Percentiles rank a stretch among this genome's conserved stretches.
Evolutionary conservation across 768 basidiomycete species (phyloP).

Genomic region (Trichaptum fuscoviolaceum): DNA sequence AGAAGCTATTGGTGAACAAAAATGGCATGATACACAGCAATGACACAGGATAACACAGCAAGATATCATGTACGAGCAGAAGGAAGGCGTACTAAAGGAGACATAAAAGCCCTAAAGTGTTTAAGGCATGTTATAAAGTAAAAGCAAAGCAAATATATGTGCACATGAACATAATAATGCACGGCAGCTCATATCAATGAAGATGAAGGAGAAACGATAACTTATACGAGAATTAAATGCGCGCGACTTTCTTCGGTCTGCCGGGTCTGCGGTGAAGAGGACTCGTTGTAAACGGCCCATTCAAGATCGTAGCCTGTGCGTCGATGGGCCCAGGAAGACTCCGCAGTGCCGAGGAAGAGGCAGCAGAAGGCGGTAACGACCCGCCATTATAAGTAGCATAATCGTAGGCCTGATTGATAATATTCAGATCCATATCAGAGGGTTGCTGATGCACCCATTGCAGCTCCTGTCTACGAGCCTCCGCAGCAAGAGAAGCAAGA

Average conservation of each 20-base stretch:
- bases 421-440: background rate
- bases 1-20: background rate
- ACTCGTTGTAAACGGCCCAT: background rate
- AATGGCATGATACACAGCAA: background rate
- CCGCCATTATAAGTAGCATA: background rate
- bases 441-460: background rate
- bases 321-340: too few relatives aligned
- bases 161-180: background rate
- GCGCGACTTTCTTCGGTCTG: background rate
- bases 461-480: background rate
- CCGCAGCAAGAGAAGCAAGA: background rate
- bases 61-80: background rate
- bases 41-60: background rate
- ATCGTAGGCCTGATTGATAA: background rate
- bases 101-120: background rate
- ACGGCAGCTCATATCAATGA: background rate
- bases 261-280: background rate
- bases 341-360: background rate
- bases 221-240: background rate
- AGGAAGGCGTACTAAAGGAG: background rate
- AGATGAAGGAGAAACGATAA: background rate
- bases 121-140: background rate
- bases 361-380: background rate
- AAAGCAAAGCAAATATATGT: background rate
- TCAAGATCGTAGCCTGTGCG: background rate